Percentiles rank a stretch among this genome's conserved stretches.
Conservation (phyloP, 116 monocot species). For the Dioscorea cayenensis region DNA sequence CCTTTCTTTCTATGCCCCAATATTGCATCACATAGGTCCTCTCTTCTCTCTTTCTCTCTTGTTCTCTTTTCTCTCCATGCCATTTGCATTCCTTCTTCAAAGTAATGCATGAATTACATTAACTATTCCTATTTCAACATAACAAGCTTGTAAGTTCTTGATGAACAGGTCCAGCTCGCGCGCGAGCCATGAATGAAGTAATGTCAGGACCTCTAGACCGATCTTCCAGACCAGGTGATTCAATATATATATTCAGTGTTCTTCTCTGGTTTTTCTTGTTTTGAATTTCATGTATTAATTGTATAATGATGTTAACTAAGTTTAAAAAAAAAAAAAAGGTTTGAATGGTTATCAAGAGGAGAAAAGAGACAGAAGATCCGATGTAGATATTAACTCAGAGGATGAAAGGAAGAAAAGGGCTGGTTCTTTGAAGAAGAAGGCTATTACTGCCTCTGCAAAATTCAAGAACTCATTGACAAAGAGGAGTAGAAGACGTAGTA, state of each 20-base stretch:
- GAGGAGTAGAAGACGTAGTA: conserved; percentile 45
- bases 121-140: too few species aligned
- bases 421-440: conserved; percentile 63
- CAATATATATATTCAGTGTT: background rate
- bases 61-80: background rate
- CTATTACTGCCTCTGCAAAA: conserved; percentile 52
- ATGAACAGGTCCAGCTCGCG: conserved; percentile 19
- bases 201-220: conserved; percentile 32
- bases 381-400: conserved; percentile 41
- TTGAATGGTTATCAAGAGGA: conserved; percentile 23
- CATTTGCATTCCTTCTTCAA: background rate
- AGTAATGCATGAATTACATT: too few species aligned
- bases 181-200: conserved; percentile 36
- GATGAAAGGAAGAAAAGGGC: conserved; percentile 56
- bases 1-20: background rate
- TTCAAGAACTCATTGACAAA: conserved; percentile 64
- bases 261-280: too few species aligned
- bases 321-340: background rate
- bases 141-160: background rate
- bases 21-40: too few species aligned
- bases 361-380: conserved; percentile 29
- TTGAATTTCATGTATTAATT: too few species aligned
- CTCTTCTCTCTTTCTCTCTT: too few species aligned
- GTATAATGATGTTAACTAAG: too few species aligned
- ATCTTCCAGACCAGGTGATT: conserved; percentile 29